Evolutionary conservation across 192 early-diverging fungal species (phyloP).

Genomic region (Coemansia sp.): DNA sequence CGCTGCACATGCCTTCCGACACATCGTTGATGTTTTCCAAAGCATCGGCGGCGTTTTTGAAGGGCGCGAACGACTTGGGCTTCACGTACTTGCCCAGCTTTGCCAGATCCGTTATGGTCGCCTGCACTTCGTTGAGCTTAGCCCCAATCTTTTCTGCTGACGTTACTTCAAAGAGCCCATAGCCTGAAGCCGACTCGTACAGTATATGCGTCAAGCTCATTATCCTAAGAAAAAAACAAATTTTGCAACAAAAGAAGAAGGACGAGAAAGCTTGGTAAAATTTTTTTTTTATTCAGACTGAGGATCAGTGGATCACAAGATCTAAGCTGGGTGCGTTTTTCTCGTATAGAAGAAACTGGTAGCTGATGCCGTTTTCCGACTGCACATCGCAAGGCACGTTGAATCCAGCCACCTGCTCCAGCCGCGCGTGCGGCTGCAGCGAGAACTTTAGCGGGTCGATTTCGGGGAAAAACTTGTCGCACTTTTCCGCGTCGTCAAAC

Average conservation of each 20-base stretch:
- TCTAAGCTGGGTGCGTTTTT: neutral
- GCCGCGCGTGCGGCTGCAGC: slow-evolving; percentile 50
- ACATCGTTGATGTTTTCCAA: slow-evolving; percentile 98
- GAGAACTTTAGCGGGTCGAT: slow-evolving; percentile 46
- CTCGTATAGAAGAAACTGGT: slow-evolving; percentile 60
- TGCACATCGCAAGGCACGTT: slow-evolving; percentile 46
- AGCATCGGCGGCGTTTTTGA: slow-evolving; percentile 95
- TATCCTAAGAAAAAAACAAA: neutral
- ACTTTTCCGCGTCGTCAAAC: slow-evolving; percentile 55
- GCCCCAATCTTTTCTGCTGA: slow-evolving; percentile 94
- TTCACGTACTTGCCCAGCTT: slow-evolving; percentile 90
- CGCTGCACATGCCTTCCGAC: slow-evolving; percentile 93
- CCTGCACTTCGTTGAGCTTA: slow-evolving; percentile 86
- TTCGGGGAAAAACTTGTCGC: slow-evolving; percentile 78
- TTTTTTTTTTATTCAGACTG: neutral
- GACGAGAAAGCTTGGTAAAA: neutral
- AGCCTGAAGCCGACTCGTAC: slow-evolving; percentile 95
- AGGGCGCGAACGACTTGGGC: slow-evolving; percentile 93
- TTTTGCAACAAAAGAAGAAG: too few relatives aligned
- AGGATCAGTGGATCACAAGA: neutral
- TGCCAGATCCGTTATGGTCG: slow-evolving; percentile 75
- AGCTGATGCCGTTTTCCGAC: slow-evolving; percentile 57
- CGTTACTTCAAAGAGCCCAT: slow-evolving; percentile 91
- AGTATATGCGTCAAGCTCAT: slow-evolving; percentile 61
- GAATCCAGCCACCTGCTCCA: slow-evolving; percentile 48